Percentiles rank a stretch among this genome's conserved stretches.
Evolutionary conservation across 371 early-diverging fungal species (phyloP).

Genomic region (Mucor mucedo): DNA sequence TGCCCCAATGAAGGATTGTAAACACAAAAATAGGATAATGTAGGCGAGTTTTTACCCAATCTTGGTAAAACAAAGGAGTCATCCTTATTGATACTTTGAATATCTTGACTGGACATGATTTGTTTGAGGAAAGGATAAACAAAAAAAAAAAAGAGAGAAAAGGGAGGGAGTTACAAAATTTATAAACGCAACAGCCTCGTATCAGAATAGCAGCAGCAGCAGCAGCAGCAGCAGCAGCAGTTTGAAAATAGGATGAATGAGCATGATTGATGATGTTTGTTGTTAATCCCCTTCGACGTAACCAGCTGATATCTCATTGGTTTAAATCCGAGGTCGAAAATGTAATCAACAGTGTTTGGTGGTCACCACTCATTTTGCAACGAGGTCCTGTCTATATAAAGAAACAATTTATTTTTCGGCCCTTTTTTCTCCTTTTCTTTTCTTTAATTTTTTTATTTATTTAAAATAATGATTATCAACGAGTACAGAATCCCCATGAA

Average conservation of each 20-base stretch:
- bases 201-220: no score
- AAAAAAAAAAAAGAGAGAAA: neutral
- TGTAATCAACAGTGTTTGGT: neutral
- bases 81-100: conserved; percentile 8
- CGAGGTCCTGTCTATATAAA: conserved; percentile 1
- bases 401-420: conserved; percentile 1
- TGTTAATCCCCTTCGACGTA: neutral
- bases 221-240: no score
- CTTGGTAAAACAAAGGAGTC: conserved; percentile 4
- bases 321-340: neutral
- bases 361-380: neutral
- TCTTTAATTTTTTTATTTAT: conserved; percentile 13
- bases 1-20: conserved; percentile 78
- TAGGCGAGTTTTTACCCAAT: conserved; percentile 50
- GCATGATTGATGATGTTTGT: neutral
- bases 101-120: conserved; percentile 12
- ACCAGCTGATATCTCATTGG: neutral
- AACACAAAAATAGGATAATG: conserved; percentile 73
- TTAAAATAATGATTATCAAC: conserved; percentile 58
- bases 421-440: conserved; percentile 7
- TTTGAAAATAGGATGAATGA: no score
- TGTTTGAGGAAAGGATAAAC: neutral
- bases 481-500: conserved; percentile 75
- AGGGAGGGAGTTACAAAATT: neutral
- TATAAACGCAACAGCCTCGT: no score